phyloP scores from a whole-genome alignment of 2,329 filamentous ascomycete genomes.

The Beauveria rudraprayagi region DNA sequence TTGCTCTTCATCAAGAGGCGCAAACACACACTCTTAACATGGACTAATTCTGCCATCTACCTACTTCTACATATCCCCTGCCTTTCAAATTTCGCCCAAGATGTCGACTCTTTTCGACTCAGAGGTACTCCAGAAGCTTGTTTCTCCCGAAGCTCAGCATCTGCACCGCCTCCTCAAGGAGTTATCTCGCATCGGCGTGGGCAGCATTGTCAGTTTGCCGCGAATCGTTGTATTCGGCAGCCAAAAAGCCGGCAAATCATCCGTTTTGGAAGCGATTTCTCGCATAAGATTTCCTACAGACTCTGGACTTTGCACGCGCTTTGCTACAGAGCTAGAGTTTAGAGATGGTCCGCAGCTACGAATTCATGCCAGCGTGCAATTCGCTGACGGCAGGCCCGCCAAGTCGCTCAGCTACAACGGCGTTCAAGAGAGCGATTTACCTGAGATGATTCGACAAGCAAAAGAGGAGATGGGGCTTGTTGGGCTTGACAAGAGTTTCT shows the following conservation, averaged over 20 bases:
- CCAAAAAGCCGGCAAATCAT: slow-evolving; percentile 81
- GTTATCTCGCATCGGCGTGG: not conserved
- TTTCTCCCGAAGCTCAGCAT: not conserved
- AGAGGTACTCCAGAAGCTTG: not conserved
- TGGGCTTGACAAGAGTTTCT: slow-evolving; percentile 23
- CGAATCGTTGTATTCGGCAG: slow-evolving; percentile 78
- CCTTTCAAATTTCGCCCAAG: not conserved
- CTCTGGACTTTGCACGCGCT: slow-evolving; percentile 38
- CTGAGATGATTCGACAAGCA: slow-evolving; percentile 38
- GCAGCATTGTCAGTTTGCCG: slow-evolving; percentile 4
- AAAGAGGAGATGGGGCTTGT: slow-evolving; percentile 36
- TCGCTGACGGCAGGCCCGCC: slow-evolving; percentile 17
- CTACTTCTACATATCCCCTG: not conserved
- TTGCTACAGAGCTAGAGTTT: slow-evolving; percentile 45
- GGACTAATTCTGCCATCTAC: not conserved
- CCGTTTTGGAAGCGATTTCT: slow-evolving; percentile 62
- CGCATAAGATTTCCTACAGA: slow-evolving; percentile 39
- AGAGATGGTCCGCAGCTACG: slow-evolving; percentile 25
- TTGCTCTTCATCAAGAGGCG: not conserved
- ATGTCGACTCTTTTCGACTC: not conserved
- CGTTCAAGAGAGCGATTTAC: slow-evolving; percentile 30
- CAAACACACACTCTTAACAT: not conserved
- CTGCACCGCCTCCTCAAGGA: not conserved
- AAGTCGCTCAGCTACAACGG: slow-evolving; percentile 25
- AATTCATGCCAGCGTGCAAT: slow-evolving; percentile 32